Evolutionary conservation across 2,329 filamentous ascomycete species (phyloP).

Genomic region (Aplosporella prunicola): DNA sequence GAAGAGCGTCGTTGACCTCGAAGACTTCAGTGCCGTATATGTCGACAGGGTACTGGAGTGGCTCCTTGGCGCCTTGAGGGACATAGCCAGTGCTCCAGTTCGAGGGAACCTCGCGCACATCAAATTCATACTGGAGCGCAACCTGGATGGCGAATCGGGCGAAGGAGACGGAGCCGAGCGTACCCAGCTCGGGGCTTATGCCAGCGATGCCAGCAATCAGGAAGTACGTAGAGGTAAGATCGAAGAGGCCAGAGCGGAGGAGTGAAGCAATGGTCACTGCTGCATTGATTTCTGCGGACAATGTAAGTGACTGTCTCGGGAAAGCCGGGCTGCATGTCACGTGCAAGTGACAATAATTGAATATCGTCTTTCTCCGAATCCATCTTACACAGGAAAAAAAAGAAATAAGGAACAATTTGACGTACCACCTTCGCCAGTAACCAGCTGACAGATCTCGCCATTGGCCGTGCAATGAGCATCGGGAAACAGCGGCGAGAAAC

Average conservation of each 20-base stretch:
- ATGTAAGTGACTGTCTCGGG: no score
- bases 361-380: neutral
- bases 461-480: conserved; percentile 54
- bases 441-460: conserved; percentile 57
- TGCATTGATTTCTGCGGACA: conserved; percentile 57
- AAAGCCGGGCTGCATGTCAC: neutral
- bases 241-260: conserved; percentile 51
- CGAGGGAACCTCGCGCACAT: conserved; percentile 55
- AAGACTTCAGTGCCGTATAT: conserved; percentile 37
- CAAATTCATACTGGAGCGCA: conserved; percentile 66
- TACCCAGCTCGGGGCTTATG: conserved; percentile 59
- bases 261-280: conserved; percentile 57
- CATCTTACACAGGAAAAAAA: neutral
- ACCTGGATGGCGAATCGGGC: conserved; percentile 64
- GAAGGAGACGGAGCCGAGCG: conserved; percentile 57
- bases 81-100: conserved; percentile 62
- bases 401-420: no score
- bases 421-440: conserved; percentile 47
- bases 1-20: conserved; percentile 31
- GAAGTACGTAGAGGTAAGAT: conserved; percentile 61
- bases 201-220: conserved; percentile 64
- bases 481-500: conserved; percentile 57
- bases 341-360: no score
- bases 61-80: conserved; percentile 48
- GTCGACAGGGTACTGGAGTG: conserved; percentile 33